These are phyloP conservation scores for Orbilia oligospora DNA, from an alignment of 2,329 filamentous ascomycete species.

Conservation along the genomic window DNA sequence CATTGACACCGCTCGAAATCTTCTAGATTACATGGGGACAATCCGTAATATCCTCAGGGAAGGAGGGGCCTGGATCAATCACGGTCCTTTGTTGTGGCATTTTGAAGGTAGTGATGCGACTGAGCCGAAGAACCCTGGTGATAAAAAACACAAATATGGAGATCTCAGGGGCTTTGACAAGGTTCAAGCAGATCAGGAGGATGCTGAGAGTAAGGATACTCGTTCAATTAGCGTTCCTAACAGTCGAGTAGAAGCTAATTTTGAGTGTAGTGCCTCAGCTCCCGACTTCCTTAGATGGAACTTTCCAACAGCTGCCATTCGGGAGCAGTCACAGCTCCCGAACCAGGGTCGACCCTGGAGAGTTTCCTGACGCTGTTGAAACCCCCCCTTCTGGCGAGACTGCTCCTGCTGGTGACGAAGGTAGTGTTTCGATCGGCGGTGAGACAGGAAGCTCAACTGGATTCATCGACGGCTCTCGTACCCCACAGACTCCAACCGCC, in stretches of 20 bases:
- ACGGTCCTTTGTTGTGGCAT: slow-evolving; percentile 94
- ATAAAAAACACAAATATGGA: slow-evolving; percentile 67
- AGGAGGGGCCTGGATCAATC: slow-evolving; percentile 87
- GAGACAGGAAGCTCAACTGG: neutral
- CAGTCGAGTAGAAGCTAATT: neutral
- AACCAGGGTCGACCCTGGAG: neutral
- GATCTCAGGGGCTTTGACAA: slow-evolving; percentile 64
- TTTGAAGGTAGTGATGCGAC: slow-evolving; percentile 81
- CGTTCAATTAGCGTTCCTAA: neutral
- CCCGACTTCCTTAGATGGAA: neutral
- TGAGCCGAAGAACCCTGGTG: slow-evolving; percentile 72
- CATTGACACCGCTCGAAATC: slow-evolving; percentile 94
- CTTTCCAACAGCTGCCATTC: neutral
- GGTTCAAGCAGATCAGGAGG: slow-evolving; percentile 67
- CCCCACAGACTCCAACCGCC: neutral
- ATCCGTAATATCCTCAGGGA: slow-evolving; percentile 82
- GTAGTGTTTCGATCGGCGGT: neutral
- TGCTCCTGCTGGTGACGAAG: neutral
- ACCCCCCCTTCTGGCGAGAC: neutral
- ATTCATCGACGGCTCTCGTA: neutral
- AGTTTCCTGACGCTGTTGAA: neutral
- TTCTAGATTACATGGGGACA: slow-evolving; percentile 89
- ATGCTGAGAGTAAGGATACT: slow-evolving; percentile 60
- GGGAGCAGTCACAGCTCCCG: neutral
- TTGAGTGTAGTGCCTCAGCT: slow-evolving; percentile 25